These are phyloP conservation scores for Trebouxia sp. DNA, from an alignment of 139 green algal species.

Conservation along the genomic window DNA sequence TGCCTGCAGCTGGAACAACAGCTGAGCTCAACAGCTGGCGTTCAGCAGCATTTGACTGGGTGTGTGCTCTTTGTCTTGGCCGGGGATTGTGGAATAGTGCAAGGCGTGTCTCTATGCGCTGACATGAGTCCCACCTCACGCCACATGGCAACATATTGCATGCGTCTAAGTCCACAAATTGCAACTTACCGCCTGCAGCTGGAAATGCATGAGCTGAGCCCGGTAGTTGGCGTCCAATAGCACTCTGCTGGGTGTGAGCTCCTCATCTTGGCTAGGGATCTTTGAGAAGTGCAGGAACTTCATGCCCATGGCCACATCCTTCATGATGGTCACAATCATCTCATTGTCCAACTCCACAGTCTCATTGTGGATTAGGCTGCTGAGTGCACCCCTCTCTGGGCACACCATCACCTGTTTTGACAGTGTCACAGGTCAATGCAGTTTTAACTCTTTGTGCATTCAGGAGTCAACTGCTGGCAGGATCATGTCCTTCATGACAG, in stretches of 20 bases:
- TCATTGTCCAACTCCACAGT: conserved; percentile 23
- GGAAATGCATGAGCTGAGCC: neutral
- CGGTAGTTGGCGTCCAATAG: conserved; percentile 26
- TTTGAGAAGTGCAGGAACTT: conserved; percentile 26
- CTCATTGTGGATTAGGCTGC: conserved; percentile 16
- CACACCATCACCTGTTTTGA: conserved; percentile 9
- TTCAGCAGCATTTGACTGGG: neutral
- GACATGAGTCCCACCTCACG: neutral
- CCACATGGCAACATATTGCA: neutral
- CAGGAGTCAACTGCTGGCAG: neutral
- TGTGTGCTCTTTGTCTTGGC: neutral
- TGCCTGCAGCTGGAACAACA: no score
- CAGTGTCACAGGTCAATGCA: neutral
- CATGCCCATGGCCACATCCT: conserved; percentile 17
- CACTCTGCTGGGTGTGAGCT: neutral
- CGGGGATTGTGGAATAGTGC: neutral
- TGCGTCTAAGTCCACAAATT: neutral
- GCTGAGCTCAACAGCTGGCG: neutral
- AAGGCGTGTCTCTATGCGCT: neutral
- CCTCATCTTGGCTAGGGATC: neutral
- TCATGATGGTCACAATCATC: conserved; percentile 21
- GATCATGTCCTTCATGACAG: neutral
- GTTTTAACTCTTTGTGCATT: neutral
- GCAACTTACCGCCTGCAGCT: neutral
- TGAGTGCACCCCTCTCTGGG: conserved; percentile 2